These are phyloP conservation scores for Lasiodiplodia gonubiensis DNA, from an alignment of 2,329 filamentous ascomycete species.

Conservation along the genomic window DNA sequence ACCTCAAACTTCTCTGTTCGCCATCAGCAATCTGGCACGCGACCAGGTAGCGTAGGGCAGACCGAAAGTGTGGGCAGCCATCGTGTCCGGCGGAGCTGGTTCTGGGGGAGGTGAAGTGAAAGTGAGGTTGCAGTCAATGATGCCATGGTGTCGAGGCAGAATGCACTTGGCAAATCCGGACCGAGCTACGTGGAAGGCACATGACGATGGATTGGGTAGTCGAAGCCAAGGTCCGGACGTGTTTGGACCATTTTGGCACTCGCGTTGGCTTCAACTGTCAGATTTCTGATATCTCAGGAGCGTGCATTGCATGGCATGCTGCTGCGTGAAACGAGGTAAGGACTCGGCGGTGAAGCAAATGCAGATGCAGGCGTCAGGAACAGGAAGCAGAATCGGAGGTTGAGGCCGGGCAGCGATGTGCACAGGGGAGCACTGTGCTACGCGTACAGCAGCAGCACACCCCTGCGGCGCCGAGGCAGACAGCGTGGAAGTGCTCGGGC, in stretches of 20 bases:
- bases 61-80: conserved; percentile 7
- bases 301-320: background rate
- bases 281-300: no score
- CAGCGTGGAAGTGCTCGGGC: background rate
- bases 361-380: conserved; percentile 16
- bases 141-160: background rate
- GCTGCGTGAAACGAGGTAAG: background rate
- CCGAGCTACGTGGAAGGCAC: background rate
- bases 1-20: background rate
- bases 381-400: conserved; percentile 2
- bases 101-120: background rate
- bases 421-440: conserved; percentile 13
- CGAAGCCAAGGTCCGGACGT: no score
- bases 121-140: background rate
- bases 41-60: background rate
- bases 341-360: conserved; percentile 6
- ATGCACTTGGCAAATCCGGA: background rate
- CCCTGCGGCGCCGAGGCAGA: conserved; percentile 4
- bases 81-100: background rate
- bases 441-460: conserved; percentile 17
- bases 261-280: background rate
- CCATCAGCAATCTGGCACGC: background rate
- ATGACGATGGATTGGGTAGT: background rate
- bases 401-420: conserved; percentile 10
- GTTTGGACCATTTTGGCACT: no score